A percentile compares a stretch with the other conserved stretches of the same genome.
phyloP scores from a whole-genome alignment of 805 yeast genomes.

The Lachancea dasiensis region DNA sequence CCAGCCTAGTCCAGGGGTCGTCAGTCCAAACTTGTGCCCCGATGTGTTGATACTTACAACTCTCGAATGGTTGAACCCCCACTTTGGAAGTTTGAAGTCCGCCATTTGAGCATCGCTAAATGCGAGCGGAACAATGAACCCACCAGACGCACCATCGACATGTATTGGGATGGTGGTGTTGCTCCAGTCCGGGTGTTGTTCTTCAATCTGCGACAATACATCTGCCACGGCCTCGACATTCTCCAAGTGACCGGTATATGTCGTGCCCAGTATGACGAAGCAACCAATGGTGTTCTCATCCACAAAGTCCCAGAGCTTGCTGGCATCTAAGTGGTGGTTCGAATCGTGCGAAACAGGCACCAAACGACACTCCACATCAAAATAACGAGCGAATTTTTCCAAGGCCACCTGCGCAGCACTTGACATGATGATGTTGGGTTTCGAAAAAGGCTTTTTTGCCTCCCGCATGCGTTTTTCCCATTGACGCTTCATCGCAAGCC shows the following conservation, averaged over 20 bases:
- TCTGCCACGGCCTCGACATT: constrained; percentile 55
- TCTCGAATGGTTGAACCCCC: constrained; percentile 79
- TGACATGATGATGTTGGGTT: constrained; percentile 88
- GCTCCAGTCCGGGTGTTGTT: constrained; percentile 24
- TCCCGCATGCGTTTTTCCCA: constrained; percentile 70
- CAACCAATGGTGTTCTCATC: constrained; percentile 94
- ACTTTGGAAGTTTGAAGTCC: constrained; percentile 27
- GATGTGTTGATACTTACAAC: constrained; percentile 84
- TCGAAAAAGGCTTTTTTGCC: constrained; percentile 50
- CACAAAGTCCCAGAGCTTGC: constrained; percentile 52
- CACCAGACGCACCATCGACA: constrained; percentile 93
- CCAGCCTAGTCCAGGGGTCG: constrained; percentile 93
- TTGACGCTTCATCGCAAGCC: constrained; percentile 81
- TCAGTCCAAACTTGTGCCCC: constrained; percentile 89
- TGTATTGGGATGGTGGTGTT: constrained; percentile 69
- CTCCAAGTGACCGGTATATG: constrained; percentile 91
- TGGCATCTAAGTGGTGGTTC: constrained; percentile 58
- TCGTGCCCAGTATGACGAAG: constrained; percentile 82
- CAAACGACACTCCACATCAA: constrained; percentile 81
- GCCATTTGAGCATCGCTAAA: constrained; percentile 54
- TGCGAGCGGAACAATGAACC: constrained; percentile 77
- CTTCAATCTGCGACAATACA: constrained; percentile 64
- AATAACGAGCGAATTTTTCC: constrained; percentile 90
- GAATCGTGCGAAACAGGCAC: constrained; percentile 57
- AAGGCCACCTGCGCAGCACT: constrained; percentile 90